Evolutionary conservation across 1,139 yeast species (phyloP).

Genomic region (Debaryomyces nepalensis): DNA sequence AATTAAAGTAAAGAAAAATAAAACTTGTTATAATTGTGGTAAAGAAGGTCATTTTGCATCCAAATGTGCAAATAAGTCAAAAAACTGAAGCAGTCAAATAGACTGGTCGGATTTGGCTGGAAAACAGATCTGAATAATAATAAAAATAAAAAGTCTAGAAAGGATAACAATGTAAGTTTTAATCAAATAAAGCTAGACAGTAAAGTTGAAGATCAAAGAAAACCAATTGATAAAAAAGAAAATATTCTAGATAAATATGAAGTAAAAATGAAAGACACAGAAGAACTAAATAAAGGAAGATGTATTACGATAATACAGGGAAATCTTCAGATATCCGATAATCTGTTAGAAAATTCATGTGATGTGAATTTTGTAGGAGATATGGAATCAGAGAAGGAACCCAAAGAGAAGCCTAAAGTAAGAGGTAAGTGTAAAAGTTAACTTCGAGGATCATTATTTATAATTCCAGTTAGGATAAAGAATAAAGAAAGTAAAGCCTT

Average conservation of each 20-base stretch:
- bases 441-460: conserved; percentile 1
- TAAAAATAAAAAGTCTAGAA: not conserved
- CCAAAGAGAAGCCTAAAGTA: not conserved
- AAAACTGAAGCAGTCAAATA: conserved; percentile 8
- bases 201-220: not conserved
- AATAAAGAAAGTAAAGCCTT: conserved; percentile 1
- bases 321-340: not conserved
- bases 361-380: conserved; percentile 6
- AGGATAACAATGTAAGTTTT: not conserved
- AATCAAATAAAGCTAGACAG: not conserved
- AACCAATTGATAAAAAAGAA: not conserved
- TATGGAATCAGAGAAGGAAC: conserved; percentile 1
- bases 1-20: not conserved
- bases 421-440: not conserved
- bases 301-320: conserved; percentile 4
- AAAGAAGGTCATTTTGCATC: conserved; percentile 1
- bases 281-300: not conserved
- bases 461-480: not conserved
- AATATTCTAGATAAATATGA: conserved; percentile 2
- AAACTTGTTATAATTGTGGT: not conserved
- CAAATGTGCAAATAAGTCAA: not conserved
- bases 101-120: conserved; percentile 3
- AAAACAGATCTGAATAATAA: not conserved
- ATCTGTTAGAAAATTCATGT: conserved; percentile 4
- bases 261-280: not conserved